These are phyloP conservation scores for Pseudomonodictys pantanalensis DNA, from an alignment of 495 filamentous ascomycete species.

Conservation along the genomic window DNA sequence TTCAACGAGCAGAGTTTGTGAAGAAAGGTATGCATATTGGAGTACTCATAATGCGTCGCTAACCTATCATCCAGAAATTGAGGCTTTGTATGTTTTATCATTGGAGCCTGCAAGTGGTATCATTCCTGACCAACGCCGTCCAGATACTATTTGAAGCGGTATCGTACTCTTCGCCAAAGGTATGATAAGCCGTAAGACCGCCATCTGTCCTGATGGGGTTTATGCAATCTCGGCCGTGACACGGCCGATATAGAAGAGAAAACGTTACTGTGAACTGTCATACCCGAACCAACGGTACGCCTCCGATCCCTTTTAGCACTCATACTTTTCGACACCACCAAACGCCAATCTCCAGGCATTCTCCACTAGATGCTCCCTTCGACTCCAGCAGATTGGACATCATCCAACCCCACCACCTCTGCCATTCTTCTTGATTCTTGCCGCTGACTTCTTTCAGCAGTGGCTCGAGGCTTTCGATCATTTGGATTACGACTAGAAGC, in stretches of 20 bases:
- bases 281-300: not conserved
- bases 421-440: conserved; percentile 89
- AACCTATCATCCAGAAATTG: conserved; percentile 61
- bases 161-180: conserved; percentile 79
- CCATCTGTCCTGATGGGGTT: conserved; percentile 3
- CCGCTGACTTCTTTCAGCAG: conserved; percentile 75
- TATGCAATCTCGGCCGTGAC: conserved; percentile 20
- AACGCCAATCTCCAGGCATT: conserved; percentile 90
- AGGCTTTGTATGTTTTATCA: conserved; percentile 70
- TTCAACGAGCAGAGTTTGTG: conserved; percentile 78
- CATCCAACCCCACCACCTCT: conserved; percentile 84
- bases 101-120: not conserved
- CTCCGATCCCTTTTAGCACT: too few relatives aligned
- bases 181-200: conserved; percentile 53
- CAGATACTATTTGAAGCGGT: conserved; percentile 94
- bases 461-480: conserved; percentile 85
- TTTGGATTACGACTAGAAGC: conserved; percentile 74
- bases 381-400: conserved; percentile 77
- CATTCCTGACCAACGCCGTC: conserved; percentile 29
- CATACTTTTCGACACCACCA: conserved; percentile 81
- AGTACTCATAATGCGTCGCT: conserved; percentile 1
- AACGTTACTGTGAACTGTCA: not conserved
- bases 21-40: conserved; percentile 68
- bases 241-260: conserved; percentile 5
- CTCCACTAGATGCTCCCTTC: conserved; percentile 74